Percentiles rank a stretch among this genome's conserved stretches.
Evolutionary conservation across 78 protist species (phyloP).

Genomic region (Dictyostelium citrinum): DNA sequence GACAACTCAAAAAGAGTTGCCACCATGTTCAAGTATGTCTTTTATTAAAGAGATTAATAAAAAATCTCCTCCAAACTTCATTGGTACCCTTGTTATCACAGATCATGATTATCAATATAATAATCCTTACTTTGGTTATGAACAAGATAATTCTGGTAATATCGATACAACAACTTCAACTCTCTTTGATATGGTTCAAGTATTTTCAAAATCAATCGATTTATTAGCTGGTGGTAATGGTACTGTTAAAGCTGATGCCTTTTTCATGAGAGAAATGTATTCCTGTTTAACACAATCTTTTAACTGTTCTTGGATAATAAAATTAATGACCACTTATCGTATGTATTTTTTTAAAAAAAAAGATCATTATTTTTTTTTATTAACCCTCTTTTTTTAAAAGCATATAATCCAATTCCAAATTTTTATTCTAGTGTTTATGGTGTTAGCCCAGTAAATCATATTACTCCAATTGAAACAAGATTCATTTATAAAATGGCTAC

Average conservation of each 20-base stretch:
- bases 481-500: background rate
- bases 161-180: background rate
- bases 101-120: conserved; percentile 60
- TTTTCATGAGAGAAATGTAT: background rate
- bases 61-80: background rate
- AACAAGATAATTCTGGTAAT: background rate
- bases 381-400: background rate
- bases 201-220: conserved; percentile 9
- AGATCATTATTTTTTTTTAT: background rate
- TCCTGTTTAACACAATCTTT: background rate
- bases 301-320: background rate
- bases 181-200: background rate
- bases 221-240: conserved; percentile 32
- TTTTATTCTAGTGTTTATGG: conserved; percentile 44
- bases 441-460: background rate
- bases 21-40: conserved; percentile 75
- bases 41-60: background rate
- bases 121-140: conserved; percentile 14
- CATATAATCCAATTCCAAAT: conserved; percentile 10
- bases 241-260: background rate
- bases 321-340: background rate
- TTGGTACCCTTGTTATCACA: conserved; percentile 22
- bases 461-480: background rate
- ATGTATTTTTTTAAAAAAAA: background rate
- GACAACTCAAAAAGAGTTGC: conserved; percentile 26